Evolutionary conservation across 2,329 filamentous ascomycete genomes (phyloP).

Genomic region (Zelopaecilomyces penicillatus): DNA sequence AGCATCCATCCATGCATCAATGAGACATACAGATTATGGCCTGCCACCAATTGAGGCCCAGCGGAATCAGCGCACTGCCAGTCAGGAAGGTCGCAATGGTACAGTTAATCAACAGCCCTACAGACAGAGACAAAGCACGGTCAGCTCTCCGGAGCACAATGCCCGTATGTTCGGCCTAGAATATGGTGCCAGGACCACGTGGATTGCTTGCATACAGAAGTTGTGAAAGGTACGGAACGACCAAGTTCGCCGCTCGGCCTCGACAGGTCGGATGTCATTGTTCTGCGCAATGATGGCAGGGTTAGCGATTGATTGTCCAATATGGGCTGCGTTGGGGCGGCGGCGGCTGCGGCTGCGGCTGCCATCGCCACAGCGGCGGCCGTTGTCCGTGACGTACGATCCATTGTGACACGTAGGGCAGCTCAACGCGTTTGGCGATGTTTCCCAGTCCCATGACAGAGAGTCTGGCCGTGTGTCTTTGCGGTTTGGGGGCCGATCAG

Average conservation of each 20-base stretch:
- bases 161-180: not conserved
- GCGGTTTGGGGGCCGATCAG: too few species aligned
- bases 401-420: slow-evolving; percentile 24
- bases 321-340: not conserved
- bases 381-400: slow-evolving; percentile 17
- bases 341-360: too few species aligned
- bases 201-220: slow-evolving; percentile 25
- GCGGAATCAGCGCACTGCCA: slow-evolving; percentile 32
- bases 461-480: too few species aligned
- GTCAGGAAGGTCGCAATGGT: slow-evolving; percentile 34
- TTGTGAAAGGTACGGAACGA: slow-evolving; percentile 34
- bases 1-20: too few species aligned
- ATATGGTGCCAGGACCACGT: too few species aligned
- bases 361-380: too few species aligned
- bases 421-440: slow-evolving; percentile 17
- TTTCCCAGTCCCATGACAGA: slow-evolving; percentile 16
- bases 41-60: slow-evolving; percentile 35
- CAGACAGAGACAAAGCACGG: not conserved
- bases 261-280: slow-evolving; percentile 42
- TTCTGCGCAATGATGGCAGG: slow-evolving; percentile 23
- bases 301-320: not conserved
- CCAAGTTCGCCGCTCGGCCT: slow-evolving; percentile 34
- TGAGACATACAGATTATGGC: slow-evolving; percentile 27
- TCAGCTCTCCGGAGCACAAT: too few species aligned
- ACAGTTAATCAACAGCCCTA: slow-evolving; percentile 40